Conservation (phyloP, 208 protist species). For the Crithidia expoeki region DNA sequence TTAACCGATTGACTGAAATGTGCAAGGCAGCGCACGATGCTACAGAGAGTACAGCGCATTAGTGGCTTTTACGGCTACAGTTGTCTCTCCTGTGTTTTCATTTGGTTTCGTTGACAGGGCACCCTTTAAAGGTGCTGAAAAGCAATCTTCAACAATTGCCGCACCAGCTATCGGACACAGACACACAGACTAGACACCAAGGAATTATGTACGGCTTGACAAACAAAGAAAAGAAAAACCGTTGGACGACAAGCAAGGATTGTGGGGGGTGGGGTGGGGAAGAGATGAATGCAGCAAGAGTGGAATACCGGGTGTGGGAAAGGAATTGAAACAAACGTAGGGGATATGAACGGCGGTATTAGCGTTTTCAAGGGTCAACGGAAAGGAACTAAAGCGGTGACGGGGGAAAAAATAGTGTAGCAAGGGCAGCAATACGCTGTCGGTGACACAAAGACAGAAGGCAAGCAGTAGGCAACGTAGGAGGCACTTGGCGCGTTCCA, state of each 20-base stretch:
- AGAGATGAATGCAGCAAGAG: no score
- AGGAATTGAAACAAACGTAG: no score
- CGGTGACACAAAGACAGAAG: not conserved
- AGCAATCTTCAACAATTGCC: not conserved
- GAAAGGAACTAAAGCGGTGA: not conserved
- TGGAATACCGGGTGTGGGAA: no score
- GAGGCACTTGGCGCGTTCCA: no score
- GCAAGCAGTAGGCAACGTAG: not conserved
- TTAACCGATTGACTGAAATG: no score
- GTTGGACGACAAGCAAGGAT: not conserved
- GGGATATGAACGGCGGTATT: no score
- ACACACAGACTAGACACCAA: not conserved
- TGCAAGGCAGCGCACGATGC: no score
- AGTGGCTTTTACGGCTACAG: not conserved
- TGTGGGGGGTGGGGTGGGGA: no score
- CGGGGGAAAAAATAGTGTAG: not conserved
- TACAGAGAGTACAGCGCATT: no score
- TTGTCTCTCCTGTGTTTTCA: not conserved
- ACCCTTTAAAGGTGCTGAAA: not conserved
- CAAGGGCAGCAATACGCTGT: not conserved
- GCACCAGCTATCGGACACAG: not conserved
- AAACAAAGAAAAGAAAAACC: conserved; percentile 6
- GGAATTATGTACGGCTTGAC: not conserved
- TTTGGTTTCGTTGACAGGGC: conserved; percentile 4
- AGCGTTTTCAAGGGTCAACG: no score